Percentiles rank a stretch among this genome's conserved stretches.
Conservation (phyloP, 2,329 filamentous ascomycete species). For the Chrysoporthe cubensis region DNA sequence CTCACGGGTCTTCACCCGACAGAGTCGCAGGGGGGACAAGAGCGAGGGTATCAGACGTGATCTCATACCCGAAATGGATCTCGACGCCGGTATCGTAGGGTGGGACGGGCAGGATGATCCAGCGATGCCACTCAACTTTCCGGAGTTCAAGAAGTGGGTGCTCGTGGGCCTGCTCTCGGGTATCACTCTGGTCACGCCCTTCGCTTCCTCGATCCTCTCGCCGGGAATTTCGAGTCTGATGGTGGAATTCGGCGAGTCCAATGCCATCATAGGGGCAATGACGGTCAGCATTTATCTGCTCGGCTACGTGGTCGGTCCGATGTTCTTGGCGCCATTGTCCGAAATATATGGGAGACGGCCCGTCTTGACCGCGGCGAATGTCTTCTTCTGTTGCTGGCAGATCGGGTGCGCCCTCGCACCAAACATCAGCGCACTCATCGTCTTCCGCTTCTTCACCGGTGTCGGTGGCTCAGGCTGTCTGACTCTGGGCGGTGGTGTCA, state of each 20-base stretch:
- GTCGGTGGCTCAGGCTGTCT: conserved; percentile 60
- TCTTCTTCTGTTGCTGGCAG: conserved; percentile 65
- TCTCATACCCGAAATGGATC: conserved; percentile 52
- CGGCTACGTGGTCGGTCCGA: conserved; percentile 61
- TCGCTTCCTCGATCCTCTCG: conserved; percentile 65
- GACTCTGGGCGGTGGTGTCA: conserved; percentile 58
- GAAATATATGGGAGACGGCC: conserved; percentile 68
- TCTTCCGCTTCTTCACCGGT: conserved; percentile 63
- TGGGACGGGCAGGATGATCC: conserved; percentile 65
- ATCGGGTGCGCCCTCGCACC: conserved; percentile 67
- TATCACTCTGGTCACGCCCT: conserved; percentile 68
- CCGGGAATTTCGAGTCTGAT: conserved; percentile 51
- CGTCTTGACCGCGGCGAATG: conserved; percentile 60
- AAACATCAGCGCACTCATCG: conserved; percentile 56
- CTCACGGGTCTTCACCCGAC: conserved; percentile 36
- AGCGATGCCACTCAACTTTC: conserved; percentile 62
- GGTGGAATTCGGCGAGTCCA: conserved; percentile 48
- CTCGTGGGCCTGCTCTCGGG: conserved; percentile 58
- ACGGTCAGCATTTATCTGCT: conserved; percentile 66
- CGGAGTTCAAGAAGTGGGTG: conserved; percentile 59
- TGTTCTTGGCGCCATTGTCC: conserved; percentile 60
- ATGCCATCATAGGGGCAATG: conserved; percentile 51
- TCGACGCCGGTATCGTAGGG: conserved; percentile 58
- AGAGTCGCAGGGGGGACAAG: conserved; percentile 29
- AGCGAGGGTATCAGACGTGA: conserved; percentile 39